Conservation (phyloP, 1,284 basidiomycete species). For the Moniliophthora roreri region DNA sequence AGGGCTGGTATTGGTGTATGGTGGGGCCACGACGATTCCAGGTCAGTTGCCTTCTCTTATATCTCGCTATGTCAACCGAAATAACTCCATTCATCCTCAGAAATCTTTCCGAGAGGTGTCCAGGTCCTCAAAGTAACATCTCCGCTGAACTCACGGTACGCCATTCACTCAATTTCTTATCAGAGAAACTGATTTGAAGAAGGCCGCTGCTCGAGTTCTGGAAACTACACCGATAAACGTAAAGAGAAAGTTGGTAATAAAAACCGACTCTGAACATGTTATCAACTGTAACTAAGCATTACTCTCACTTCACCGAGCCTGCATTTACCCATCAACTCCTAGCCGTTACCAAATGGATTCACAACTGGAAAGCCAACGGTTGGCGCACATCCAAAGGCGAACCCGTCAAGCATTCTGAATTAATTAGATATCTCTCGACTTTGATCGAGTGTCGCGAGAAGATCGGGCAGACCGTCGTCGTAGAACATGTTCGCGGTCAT, state of each 20-base stretch:
- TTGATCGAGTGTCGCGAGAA: constrained; percentile 40
- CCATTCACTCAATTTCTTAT: constrained; percentile 3
- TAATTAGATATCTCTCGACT: constrained; percentile 53
- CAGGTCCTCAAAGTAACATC: constrained; percentile 72
- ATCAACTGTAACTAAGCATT: constrained; percentile 43
- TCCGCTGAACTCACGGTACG: constrained; percentile 67
- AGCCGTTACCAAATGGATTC: constrained; percentile 55
- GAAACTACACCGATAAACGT: constrained; percentile 44
- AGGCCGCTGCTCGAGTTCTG: constrained; percentile 63
- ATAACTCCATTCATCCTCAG: constrained; percentile 27
- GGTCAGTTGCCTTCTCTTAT: constrained; percentile 35
- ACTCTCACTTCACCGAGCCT: not conserved
- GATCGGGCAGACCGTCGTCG: constrained; percentile 41
- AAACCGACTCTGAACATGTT: constrained; percentile 62
- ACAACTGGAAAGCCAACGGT: constrained; percentile 43
- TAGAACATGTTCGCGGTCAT: constrained; percentile 59
- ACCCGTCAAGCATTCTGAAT: constrained; percentile 50
- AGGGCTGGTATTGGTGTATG: constrained; percentile 60
- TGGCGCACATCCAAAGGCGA: constrained; percentile 42
- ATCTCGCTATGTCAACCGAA: not conserved
- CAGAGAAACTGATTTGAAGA: constrained; percentile 1
- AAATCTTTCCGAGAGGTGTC: constrained; percentile 61
- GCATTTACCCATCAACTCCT: constrained; percentile 12
- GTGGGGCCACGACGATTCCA: constrained; percentile 49
- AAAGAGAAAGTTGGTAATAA: constrained; percentile 46